Percentiles rank a stretch among this genome's conserved stretches.
Conservation (phyloP, 257 asterid species). For the Rhazya stricta region DNA sequence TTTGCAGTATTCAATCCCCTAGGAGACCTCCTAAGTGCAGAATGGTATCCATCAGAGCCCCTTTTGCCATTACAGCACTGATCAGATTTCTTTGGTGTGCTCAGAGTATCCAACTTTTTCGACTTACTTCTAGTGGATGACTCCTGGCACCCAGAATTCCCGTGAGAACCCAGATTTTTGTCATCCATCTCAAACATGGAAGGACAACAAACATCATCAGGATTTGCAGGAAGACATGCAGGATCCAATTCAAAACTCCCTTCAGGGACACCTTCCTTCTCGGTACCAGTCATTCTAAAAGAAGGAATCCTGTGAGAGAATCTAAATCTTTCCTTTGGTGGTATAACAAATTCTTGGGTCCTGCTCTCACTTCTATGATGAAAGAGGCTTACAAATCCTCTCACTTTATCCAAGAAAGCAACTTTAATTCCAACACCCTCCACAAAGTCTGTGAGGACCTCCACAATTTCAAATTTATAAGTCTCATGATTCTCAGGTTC, state of each 20-base stretch:
- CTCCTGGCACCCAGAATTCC: conserved; percentile 11
- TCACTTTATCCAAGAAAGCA: conserved; percentile 48
- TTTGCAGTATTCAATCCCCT: conserved; percentile 19
- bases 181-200: conserved; percentile 20
- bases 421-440: conserved; percentile 43
- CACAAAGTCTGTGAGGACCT: conserved; percentile 51
- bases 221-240: conserved; percentile 54
- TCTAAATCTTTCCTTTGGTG: conserved; percentile 37
- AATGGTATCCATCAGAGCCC: conserved; percentile 16
- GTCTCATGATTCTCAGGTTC: conserved; percentile 30
- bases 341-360: conserved; percentile 25
- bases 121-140: conserved; percentile 11
- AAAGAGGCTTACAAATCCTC: conserved; percentile 60
- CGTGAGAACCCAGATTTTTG: conserved; percentile 19
- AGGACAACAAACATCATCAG: conserved; percentile 45
- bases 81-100: conserved; percentile 18
- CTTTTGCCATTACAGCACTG: conserved; percentile 16
- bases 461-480: conserved; percentile 60
- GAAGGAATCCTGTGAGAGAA: conserved; percentile 64
- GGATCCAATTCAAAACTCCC: conserved; percentile 90
- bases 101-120: conserved; percentile 9
- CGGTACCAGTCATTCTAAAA: conserved; percentile 51
- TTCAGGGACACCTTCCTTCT: conserved; percentile 60
- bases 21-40: conserved; percentile 24
- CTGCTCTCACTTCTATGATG: conserved; percentile 29